Conservation (phyloP, 163 green algal species). For the Prototheca cutis region DNA sequence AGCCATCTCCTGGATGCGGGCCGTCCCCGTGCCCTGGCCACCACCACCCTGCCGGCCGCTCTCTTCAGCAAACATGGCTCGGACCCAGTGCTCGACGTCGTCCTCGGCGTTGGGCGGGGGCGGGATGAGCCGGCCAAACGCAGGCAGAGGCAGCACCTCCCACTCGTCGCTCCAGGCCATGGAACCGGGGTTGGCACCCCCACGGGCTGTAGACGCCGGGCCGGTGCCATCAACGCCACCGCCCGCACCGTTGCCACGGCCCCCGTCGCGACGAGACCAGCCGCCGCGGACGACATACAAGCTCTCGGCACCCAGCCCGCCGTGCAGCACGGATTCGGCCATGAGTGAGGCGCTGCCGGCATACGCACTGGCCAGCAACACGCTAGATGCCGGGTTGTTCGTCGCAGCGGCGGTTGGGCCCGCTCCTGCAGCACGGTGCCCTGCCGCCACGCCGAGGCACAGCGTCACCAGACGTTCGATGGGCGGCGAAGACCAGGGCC, state of each 20-base stretch:
- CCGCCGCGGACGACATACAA: background rate
- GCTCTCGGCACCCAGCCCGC: background rate
- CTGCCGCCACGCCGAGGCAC: constrained; percentile 9
- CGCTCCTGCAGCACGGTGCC: background rate
- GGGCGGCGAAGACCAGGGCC: constrained; percentile 2
- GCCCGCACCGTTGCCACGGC: too few relatives aligned
- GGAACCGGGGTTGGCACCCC: too few relatives aligned
- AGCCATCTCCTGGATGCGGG: background rate
- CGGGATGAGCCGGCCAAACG: constrained; percentile 16
- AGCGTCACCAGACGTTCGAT: constrained; percentile 13
- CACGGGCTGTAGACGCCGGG: too few relatives aligned
- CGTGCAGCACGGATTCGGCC: constrained; percentile 5
- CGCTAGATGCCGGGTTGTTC: too few relatives aligned
- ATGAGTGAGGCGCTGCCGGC: too few relatives aligned
- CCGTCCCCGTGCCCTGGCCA: background rate
- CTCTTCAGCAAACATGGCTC: background rate
- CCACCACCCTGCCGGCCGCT: background rate
- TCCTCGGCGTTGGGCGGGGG: constrained; percentile 4
- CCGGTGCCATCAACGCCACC: too few relatives aligned
- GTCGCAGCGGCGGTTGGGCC: background rate
- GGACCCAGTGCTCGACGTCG: constrained; percentile 6
- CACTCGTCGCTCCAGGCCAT: constrained; percentile 18
- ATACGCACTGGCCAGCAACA: too few relatives aligned
- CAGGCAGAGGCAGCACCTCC: constrained; percentile 11
- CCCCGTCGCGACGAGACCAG: too few relatives aligned